Percentiles rank a stretch among this genome's conserved stretches.
phyloP scores from a whole-genome alignment of 2,329 filamentous ascomycete genomes.

The Colletotrichum tabaci region DNA sequence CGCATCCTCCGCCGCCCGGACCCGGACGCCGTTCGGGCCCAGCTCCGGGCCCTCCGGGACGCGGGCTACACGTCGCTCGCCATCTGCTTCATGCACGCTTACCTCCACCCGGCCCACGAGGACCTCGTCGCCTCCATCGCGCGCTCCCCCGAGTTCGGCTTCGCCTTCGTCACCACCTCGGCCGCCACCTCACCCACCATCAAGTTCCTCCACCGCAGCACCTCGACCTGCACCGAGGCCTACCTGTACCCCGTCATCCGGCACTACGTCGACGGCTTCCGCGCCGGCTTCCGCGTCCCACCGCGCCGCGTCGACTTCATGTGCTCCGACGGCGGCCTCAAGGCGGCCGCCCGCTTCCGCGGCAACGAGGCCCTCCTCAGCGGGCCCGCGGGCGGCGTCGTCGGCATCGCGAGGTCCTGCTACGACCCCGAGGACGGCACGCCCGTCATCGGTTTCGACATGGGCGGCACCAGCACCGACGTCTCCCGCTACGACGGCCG shows the following conservation, averaged over 20 bases:
- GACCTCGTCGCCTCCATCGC: slow-evolving; percentile 54
- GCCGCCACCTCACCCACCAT: slow-evolving; percentile 80
- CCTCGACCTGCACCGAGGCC: slow-evolving; percentile 79
- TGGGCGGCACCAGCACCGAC: slow-evolving; percentile 80
- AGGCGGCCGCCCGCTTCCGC: slow-evolving; percentile 70
- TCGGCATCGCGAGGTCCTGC: slow-evolving; percentile 78
- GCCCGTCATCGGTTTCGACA: slow-evolving; percentile 65
- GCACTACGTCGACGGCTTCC: slow-evolving; percentile 77
- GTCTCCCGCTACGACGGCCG: slow-evolving; percentile 78
- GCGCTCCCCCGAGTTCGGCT: slow-evolving; percentile 73
- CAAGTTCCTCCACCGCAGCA: slow-evolving; percentile 77
- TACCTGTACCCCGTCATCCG: slow-evolving; percentile 80
- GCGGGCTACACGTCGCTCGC: slow-evolving; percentile 67
- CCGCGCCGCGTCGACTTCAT: slow-evolving; percentile 77
- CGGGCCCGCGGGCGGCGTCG: slow-evolving; percentile 79
- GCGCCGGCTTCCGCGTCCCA: slow-evolving; percentile 73
- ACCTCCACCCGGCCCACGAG: slow-evolving; percentile 72
- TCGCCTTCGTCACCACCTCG: slow-evolving; percentile 77
- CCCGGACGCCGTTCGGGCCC: slow-evolving; percentile 62
- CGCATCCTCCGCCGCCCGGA: slow-evolving; percentile 72
- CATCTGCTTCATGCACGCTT: slow-evolving; percentile 82
- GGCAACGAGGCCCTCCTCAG: slow-evolving; percentile 77
- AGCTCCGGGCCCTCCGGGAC: slow-evolving; percentile 72
- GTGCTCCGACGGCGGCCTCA: slow-evolving; percentile 67
- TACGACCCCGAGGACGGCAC: slow-evolving; percentile 76